These are phyloP conservation scores for Pseudogymnoascus sp. DNA, from an alignment of 2,329 filamentous ascomycete genomes.

Conservation along the genomic window DNA sequence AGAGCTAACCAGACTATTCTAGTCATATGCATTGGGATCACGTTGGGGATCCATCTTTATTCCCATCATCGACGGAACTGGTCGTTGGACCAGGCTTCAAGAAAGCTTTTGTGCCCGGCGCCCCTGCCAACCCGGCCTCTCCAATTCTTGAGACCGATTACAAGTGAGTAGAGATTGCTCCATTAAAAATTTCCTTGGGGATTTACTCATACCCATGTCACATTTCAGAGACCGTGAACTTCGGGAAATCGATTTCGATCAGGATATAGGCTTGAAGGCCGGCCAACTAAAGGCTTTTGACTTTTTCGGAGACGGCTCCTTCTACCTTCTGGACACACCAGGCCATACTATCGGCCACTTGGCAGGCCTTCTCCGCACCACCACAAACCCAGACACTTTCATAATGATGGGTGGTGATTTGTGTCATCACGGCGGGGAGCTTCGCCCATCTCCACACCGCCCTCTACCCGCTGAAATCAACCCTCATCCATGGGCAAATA, in stretches of 20 bases:
- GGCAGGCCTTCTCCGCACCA: background rate
- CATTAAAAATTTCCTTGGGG: background rate
- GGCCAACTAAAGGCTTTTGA: conserved; percentile 33
- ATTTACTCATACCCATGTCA: background rate
- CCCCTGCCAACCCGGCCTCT: background rate
- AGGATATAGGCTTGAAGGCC: conserved; percentile 31
- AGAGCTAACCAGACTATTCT: background rate
- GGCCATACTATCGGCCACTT: background rate
- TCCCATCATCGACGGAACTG: background rate
- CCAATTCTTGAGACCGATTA: background rate
- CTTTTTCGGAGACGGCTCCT: background rate
- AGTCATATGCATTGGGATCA: background rate
- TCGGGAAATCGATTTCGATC: conserved; percentile 28
- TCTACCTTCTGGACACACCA: background rate
- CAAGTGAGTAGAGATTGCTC: background rate
- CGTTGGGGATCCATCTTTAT: background rate
- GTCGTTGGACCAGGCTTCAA: background rate
- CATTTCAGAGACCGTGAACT: conserved; percentile 29
- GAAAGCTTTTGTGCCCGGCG: background rate
- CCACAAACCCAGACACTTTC: background rate
- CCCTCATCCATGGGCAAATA: background rate
- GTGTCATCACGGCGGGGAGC: background rate
- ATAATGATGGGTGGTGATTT: background rate
- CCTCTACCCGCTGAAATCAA: background rate
- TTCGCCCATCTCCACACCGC: background rate